Evolutionary conservation across 192 early-diverging fungal species (phyloP).

Genomic region (Geranomyces variabilis): DNA sequence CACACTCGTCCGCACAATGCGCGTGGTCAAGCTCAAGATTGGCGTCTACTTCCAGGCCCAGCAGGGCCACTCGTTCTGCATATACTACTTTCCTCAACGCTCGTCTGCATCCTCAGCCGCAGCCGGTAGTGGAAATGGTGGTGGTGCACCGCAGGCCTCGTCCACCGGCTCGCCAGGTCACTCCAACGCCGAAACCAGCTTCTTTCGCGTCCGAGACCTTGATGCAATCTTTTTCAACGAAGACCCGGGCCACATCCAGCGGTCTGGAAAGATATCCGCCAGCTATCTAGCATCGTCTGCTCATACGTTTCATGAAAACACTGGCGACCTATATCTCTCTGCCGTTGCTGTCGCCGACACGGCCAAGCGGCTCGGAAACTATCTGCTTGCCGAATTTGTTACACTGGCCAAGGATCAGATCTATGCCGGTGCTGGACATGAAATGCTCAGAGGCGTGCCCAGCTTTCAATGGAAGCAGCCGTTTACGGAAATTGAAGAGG

Average conservation of each 20-base stretch:
- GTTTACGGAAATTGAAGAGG: conserved; percentile 22
- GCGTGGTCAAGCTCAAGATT: conserved; percentile 2
- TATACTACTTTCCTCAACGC: background rate
- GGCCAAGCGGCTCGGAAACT: conserved; percentile 29
- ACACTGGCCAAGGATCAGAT: conserved; percentile 16
- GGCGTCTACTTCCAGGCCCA: conserved; percentile 3
- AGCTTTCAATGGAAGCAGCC: conserved; percentile 26
- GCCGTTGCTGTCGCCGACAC: conserved; percentile 25
- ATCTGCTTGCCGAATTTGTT: conserved; percentile 25
- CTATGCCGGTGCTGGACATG: conserved; percentile 16
- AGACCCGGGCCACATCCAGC: conserved; percentile 26
- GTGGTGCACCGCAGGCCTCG: background rate
- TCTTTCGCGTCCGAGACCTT: conserved; percentile 26
- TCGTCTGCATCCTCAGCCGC: background rate
- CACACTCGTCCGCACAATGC: background rate
- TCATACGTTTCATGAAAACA: conserved; percentile 8
- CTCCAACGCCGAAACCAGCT: background rate
- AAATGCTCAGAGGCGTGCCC: conserved; percentile 22
- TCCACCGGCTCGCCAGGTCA: background rate
- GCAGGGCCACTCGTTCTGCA: background rate
- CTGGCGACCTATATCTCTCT: conserved; percentile 26
- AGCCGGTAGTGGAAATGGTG: too few species aligned
- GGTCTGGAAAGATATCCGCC: conserved; percentile 12
- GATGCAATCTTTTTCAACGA: conserved; percentile 28
- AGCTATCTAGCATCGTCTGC: conserved; percentile 9